Evolutionary conservation across 768 basidiomycete species (phyloP), one percentile per base, ranked within the genome.

Genomic region (Suillus plorans): DNA sequence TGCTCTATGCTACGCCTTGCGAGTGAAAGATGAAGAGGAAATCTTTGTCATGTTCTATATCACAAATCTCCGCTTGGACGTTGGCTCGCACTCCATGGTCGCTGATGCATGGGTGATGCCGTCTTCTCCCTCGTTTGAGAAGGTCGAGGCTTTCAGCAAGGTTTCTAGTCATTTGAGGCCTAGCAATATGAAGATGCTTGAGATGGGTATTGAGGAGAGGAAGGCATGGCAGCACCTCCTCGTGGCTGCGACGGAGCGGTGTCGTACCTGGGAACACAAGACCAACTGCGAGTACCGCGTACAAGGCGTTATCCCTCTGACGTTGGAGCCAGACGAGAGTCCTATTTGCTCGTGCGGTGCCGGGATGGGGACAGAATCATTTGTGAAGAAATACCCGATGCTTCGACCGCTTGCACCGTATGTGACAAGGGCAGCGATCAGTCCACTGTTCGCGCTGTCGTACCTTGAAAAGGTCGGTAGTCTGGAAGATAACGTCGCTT

Each of bases 311-410:
- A 73, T 85, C 25, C 85, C 85, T 0, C 72, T 82, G 4, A 72
- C 74, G 50, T 64, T 68, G 12, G 78, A 81, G 39, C 73, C 78
- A 18, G 75, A 75, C 2, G 71, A 73, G 41, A 69, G 69, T 10
- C 84, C 85, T 0, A 71, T 87, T 25, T 89, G 88, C 66, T 77
- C 76, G 3, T 89, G 87, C 57, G 86, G 86, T 2, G 71, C 72
- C 44, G 86, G 85, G 4, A 78, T 85, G 53, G 79, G 82, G 57
- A 72, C 81, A 6, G 80, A 75, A 3, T 71, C 67, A 1, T 80
- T 87, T 64, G 67, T 67, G 0, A 52, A 67, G 14, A 66, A 69
- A 12, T 87, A 83, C 14, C 39, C 82, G 72, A 74, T 64, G 41
- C 61, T 2, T 59, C 39, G 10, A 1, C 25, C 57, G 25, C 69